Conservation (phyloP, 2,329 filamentous ascomycete species). For the Juglanconis juglandina region DNA sequence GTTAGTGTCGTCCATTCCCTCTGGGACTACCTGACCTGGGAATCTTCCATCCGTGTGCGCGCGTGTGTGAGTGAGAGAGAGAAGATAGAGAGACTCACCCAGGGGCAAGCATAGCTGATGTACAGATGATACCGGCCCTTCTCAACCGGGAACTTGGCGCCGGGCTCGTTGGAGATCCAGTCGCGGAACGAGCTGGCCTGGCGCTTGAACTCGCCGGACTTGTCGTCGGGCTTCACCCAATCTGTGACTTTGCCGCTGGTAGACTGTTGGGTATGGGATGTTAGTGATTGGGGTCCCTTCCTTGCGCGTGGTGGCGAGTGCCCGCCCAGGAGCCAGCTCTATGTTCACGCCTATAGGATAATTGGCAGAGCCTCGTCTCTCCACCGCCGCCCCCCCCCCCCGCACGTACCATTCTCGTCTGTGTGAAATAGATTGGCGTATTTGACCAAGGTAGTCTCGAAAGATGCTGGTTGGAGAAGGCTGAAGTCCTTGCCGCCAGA, state of each 20-base stretch:
- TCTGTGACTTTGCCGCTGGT: slow-evolving; percentile 62
- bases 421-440: background rate
- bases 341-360: too few relatives aligned
- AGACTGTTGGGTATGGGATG: background rate
- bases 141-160: slow-evolving; percentile 77
- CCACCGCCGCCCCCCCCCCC: too few relatives aligned
- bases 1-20: too few relatives aligned
- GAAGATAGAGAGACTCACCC: slow-evolving; percentile 46
- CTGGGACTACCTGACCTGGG: too few relatives aligned
- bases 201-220: slow-evolving; percentile 88
- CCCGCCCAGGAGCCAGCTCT: background rate
- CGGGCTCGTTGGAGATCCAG: slow-evolving; percentile 69
- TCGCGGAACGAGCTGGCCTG: slow-evolving; percentile 79
- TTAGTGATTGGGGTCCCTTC: background rate
- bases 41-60: background rate
- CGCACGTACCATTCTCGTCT: slow-evolving; percentile 17
- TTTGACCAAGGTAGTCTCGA: background rate
- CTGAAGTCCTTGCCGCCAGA: background rate
- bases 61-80: too few relatives aligned
- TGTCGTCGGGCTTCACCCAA: slow-evolving; percentile 77
- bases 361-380: too few relatives aligned
- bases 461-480: background rate
- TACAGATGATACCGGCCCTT: slow-evolving; percentile 92
- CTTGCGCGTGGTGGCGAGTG: background rate
- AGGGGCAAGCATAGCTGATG: slow-evolving; percentile 90